A percentile compares a stretch with the other conserved stretches of the same genome.
phyloP scores from a whole-genome alignment of 768 basidiomycete genomes.

The Tulasnella sp. region DNA sequence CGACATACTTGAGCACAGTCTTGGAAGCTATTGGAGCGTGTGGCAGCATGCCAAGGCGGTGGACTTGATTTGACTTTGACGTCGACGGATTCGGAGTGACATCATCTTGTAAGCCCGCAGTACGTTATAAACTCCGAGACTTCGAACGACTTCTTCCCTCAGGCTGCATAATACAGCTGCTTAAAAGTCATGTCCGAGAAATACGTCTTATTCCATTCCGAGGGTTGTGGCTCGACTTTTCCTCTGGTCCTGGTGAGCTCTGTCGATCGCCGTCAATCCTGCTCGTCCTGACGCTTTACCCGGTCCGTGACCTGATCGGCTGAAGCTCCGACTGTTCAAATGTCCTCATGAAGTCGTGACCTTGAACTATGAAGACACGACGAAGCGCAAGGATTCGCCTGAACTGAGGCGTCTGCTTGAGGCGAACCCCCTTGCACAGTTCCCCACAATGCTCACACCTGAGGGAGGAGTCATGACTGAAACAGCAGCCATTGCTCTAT shows the following conservation, averaged over 20 bases:
- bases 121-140: no score
- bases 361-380: background rate
- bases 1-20: no score
- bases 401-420: conserved; percentile 19
- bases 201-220: conserved; percentile 23
- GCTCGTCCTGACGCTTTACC: background rate
- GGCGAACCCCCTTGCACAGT: conserved; percentile 26
- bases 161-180: no score
- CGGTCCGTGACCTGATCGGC: background rate
- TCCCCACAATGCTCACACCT: conserved; percentile 27
- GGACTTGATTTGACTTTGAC: no score
- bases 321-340: conserved; percentile 18
- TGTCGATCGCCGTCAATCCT: no score
- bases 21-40: no score
- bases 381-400: conserved; percentile 19
- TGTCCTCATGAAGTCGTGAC: conserved; percentile 21
- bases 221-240: conserved; percentile 20
- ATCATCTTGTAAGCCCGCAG: no score
- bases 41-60: no score
- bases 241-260: background rate
- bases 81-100: background rate
- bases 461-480: conserved; percentile 25
- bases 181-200: background rate
- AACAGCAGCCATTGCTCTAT: conserved; percentile 26
- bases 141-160: no score